A percentile compares a stretch with the other conserved stretches of the same genome.
phyloP scores from a whole-genome alignment of 768 basidiomycete genomes.

The Amanita pallidorosea region DNA sequence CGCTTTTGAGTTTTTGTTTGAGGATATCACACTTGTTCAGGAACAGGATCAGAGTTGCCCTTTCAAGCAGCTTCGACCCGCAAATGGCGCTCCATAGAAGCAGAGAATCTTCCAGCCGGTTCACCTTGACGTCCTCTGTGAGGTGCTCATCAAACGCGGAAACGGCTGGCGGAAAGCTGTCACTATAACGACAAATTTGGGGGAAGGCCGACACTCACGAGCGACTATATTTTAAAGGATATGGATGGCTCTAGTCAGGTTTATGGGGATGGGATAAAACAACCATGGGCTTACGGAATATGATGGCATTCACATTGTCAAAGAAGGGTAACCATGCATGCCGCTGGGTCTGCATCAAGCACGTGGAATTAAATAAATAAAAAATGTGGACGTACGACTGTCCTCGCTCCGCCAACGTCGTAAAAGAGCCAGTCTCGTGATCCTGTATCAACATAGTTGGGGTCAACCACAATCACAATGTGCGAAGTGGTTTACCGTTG shows the following conservation, averaged over 20 bases:
- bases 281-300: slow-evolving; percentile 46
- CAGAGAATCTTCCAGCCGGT: slow-evolving; percentile 65
- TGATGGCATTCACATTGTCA: slow-evolving; percentile 64
- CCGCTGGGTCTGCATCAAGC: slow-evolving; percentile 26
- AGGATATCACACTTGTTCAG: slow-evolving; percentile 68
- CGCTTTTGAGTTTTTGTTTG: slow-evolving; percentile 33
- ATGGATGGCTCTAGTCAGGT: slow-evolving; percentile 11
- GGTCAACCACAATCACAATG: background rate
- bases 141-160: slow-evolving; percentile 36
- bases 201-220: slow-evolving; percentile 28
- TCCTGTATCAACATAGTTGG: slow-evolving; percentile 9
- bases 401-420: slow-evolving; percentile 59
- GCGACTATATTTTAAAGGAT: no score
- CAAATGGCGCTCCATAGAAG: slow-evolving; percentile 59
- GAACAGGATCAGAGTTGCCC: slow-evolving; percentile 58
- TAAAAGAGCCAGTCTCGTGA: slow-evolving; percentile 55
- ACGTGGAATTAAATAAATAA: background rate
- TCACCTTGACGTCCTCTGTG: slow-evolving; percentile 50
- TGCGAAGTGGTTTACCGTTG: background rate
- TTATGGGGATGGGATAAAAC: slow-evolving; percentile 20
- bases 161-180: slow-evolving; percentile 17
- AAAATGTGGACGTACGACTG: slow-evolving; percentile 26
- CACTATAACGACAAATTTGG: background rate
- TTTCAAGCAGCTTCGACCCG: slow-evolving; percentile 43
- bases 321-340: slow-evolving; percentile 68